Conservation (phyloP, 2,329 filamentous ascomycete species). For the Alternaria viburni region DNA sequence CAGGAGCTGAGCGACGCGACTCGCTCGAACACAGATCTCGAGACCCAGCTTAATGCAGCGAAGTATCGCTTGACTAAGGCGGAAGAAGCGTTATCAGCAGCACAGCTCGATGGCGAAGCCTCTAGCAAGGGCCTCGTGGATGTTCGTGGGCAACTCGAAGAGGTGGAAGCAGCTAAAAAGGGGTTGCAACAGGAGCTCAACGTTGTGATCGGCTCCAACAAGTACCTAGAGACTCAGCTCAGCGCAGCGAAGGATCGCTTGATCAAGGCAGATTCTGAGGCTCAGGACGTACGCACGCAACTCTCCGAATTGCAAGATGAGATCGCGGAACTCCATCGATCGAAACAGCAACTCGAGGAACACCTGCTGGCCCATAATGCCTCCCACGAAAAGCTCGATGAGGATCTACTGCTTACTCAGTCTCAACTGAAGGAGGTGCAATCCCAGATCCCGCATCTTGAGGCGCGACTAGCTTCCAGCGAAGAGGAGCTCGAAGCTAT, state of each 20-base stretch:
- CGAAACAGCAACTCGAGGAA: constrained; percentile 29
- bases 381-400: constrained; percentile 21
- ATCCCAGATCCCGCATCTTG: constrained; percentile 13
- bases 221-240: constrained; percentile 17
- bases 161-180: constrained; percentile 9
- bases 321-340: constrained; percentile 13
- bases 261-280: constrained; percentile 14
- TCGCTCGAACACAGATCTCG: constrained; percentile 6
- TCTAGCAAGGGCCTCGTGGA: constrained; percentile 14
- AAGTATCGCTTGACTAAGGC: constrained; percentile 14
- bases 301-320: constrained; percentile 25
- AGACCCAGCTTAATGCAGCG: constrained; percentile 13
- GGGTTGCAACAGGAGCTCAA: constrained; percentile 11
- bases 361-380: constrained; percentile 18
- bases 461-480: constrained; percentile 13
- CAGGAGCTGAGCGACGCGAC: constrained; percentile 8
- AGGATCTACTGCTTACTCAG: constrained; percentile 19
- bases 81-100: constrained; percentile 14
- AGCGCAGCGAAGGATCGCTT: constrained; percentile 16
- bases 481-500: constrained; percentile 28
- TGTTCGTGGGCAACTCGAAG: constrained; percentile 16
- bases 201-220: constrained; percentile 4
- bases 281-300: constrained; percentile 13
- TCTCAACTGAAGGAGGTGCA: constrained; percentile 21
- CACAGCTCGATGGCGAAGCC: constrained; percentile 12